A percentile compares a stretch with the other conserved stretches of the same genome.
These are phyloP conservation scores for Punctularia strigosozonata DNA, from an alignment of 768 basidiomycete genomes.

Conservation along the genomic window DNA sequence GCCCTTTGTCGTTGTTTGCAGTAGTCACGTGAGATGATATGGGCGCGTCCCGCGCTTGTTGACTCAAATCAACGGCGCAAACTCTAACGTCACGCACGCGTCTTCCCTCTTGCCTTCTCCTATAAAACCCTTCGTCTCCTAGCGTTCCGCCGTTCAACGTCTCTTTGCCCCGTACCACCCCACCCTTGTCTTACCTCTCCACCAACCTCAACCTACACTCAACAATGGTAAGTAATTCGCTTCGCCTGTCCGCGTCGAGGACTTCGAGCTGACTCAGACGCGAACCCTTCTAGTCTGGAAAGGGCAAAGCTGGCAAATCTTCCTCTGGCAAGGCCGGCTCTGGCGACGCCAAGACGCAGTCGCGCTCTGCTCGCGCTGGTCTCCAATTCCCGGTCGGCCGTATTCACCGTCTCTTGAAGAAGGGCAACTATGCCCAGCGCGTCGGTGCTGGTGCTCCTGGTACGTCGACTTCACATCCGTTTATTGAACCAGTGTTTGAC, in stretches of 20 bases:
- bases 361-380: constrained; percentile 66
- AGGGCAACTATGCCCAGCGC: constrained; percentile 78
- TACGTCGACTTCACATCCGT: constrained; percentile 16
- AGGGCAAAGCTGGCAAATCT: constrained; percentile 48
- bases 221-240: too few species aligned
- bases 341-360: constrained; percentile 40
- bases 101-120: too few species aligned
- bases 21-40: constrained; percentile 11
- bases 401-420: constrained; percentile 83
- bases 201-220: neutral
- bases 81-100: too few species aligned
- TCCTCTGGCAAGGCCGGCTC: constrained; percentile 53
- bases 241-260: neutral
- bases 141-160: constrained; percentile 7
- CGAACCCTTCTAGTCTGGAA: constrained; percentile 29
- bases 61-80: too few species aligned
- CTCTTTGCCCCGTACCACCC: constrained; percentile 6
- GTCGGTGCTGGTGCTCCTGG: constrained; percentile 84
- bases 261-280: neutral
- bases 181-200: neutral
- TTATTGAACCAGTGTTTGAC: neutral
- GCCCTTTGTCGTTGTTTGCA: constrained; percentile 14
- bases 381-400: constrained; percentile 89
- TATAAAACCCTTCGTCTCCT: constrained; percentile 7
- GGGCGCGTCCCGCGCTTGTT: too few species aligned